phyloP scores from a whole-genome alignment of 1,284 basidiomycete species.

The Somion occarium region DNA sequence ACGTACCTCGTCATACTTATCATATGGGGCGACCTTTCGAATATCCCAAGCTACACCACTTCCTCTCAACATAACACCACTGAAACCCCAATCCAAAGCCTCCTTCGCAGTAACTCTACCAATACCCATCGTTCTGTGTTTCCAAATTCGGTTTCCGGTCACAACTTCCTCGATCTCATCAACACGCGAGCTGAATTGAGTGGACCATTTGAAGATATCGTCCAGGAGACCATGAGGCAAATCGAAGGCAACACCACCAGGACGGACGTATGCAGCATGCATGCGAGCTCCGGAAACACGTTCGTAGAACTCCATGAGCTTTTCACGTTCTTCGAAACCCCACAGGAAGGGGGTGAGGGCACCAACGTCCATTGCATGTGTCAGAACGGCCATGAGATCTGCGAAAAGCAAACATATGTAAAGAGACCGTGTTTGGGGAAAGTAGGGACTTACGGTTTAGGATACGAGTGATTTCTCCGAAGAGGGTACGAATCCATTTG shows the following conservation, averaged over 20 bases:
- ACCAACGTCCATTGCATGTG: conserved; percentile 96
- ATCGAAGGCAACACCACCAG: conserved; percentile 97
- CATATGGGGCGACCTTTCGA: conserved; percentile 89
- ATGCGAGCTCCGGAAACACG: conserved; percentile 97
- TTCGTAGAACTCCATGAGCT: conserved; percentile 99
- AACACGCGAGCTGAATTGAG: conserved; percentile 86
- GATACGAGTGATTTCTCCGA: conserved; percentile 95
- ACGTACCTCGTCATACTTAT: conserved; percentile 90
- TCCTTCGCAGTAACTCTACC: conserved; percentile 91
- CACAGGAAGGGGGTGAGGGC: conserved; percentile 98
- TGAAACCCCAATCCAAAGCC: conserved; percentile 92
- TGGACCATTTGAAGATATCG: conserved; percentile 98
- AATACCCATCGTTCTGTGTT: conserved; percentile 88
- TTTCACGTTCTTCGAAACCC: conserved; percentile 99
- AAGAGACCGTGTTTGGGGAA: background rate
- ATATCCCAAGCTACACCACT: conserved; percentile 96
- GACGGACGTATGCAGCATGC: conserved; percentile 97
- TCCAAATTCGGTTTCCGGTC: conserved; percentile 98
- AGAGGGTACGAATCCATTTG: conserved; percentile 97
- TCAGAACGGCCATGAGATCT: conserved; percentile 97
- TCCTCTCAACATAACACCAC: conserved; percentile 95
- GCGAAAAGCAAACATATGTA: background rate
- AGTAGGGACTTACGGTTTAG: conserved; percentile 73
- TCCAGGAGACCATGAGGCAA: conserved; percentile 94
- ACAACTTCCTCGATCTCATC: conserved; percentile 99